Conservation (phyloP, 805 yeast genomes). For the Wickerhamiella dianesei region DNA sequence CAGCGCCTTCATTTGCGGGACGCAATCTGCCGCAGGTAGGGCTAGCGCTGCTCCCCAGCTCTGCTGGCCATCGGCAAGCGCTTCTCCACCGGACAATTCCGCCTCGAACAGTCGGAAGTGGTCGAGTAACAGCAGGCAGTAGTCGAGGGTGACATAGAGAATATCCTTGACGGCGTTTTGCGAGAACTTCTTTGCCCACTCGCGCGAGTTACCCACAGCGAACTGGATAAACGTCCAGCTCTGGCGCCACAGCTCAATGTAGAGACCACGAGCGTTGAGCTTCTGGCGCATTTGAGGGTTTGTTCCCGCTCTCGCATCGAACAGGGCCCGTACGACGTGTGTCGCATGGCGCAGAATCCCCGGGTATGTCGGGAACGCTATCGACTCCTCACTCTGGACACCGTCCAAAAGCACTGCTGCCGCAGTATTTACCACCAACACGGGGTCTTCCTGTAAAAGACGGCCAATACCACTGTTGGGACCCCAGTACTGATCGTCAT, state of each 20-base stretch:
- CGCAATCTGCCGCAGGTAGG: slow-evolving; percentile 37
- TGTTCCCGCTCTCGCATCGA: background rate
- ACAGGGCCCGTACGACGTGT: background rate
- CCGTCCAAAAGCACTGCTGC: background rate
- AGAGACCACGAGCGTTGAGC: background rate
- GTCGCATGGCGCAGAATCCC: background rate
- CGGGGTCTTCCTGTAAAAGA: background rate
- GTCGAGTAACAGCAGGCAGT: slow-evolving; percentile 54
- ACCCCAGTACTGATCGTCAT: background rate
- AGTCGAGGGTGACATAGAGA: slow-evolving; percentile 73
- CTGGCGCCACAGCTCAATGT: slow-evolving; percentile 42
- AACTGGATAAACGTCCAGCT: slow-evolving; percentile 63
- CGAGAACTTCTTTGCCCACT: slow-evolving; percentile 60
- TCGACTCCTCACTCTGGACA: background rate
- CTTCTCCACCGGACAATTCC: slow-evolving; percentile 12
- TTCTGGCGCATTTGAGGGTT: no score
- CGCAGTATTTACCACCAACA: background rate
- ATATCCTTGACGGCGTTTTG: slow-evolving; percentile 54
- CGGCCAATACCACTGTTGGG: background rate
- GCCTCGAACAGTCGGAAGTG: slow-evolving; percentile 42
- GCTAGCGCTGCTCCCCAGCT: slow-evolving; percentile 25
- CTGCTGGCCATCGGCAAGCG: background rate
- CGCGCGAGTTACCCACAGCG: slow-evolving; percentile 51
- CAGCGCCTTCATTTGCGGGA: slow-evolving; percentile 64
- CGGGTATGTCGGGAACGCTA: background rate